Percentiles rank a stretch among this genome's conserved stretches.
Conservation (phyloP, 225 moss, liverwort and hornwort genomes). For the Physcomitrium patens region DNA sequence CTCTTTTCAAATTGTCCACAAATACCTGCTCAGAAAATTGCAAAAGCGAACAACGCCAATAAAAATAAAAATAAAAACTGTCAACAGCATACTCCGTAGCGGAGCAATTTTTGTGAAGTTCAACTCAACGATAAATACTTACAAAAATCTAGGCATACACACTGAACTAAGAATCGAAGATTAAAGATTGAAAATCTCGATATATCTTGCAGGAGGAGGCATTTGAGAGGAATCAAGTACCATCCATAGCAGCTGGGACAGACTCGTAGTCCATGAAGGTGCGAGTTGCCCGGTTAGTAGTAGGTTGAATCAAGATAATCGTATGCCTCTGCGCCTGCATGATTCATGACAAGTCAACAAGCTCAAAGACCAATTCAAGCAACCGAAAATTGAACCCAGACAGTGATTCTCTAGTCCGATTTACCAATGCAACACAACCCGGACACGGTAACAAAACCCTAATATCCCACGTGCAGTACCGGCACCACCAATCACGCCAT, state of each 20-base stretch:
- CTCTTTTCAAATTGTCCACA: conserved; percentile 95
- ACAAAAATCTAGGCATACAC: background rate
- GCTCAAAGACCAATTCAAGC: background rate
- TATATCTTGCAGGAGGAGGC: background rate
- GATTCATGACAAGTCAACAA: background rate
- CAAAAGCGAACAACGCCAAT: too few species aligned
- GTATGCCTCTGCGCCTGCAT: conserved; percentile 88
- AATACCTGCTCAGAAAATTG: conserved; percentile 55
- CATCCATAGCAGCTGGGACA: conserved; percentile 80
- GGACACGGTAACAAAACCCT: conserved; percentile 25
- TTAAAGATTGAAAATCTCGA: too few species aligned
- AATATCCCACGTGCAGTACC: conserved; percentile 20
- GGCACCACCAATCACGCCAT: background rate
- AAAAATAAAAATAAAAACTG: too few species aligned
- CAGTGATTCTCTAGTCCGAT: background rate
- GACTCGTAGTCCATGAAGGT: conserved; percentile 94
- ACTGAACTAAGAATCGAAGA: conserved; percentile 7
- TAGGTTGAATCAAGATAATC: conserved; percentile 90
- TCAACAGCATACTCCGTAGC: too few species aligned
- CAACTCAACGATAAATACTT: too few species aligned
- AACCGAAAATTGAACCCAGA: background rate
- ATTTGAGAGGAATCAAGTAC: conserved; percentile 35
- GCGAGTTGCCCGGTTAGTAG: conserved; percentile 72
- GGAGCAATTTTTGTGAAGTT: too few species aligned
- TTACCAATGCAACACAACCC: background rate